A percentile compares a stretch with the other conserved stretches of the same genome.
Conservation (phyloP, 2,329 filamentous ascomycete genomes). For the Chalaropsis thielavioides region DNA sequence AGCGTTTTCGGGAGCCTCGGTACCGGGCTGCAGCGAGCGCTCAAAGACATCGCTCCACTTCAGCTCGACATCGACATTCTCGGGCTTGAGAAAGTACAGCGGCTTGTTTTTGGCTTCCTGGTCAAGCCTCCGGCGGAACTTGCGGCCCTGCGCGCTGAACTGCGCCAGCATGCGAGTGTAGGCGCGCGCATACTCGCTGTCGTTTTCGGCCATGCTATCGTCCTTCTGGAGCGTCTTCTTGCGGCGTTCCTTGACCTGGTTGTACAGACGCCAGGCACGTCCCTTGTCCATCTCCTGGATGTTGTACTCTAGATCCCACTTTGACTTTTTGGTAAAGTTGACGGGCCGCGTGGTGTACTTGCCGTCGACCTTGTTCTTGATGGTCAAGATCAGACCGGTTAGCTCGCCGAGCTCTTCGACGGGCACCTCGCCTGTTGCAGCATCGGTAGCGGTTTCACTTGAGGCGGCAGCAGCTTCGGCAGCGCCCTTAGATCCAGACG, state of each 20-base stretch:
- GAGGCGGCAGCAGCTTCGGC: conserved; percentile 1
- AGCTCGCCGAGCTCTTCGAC: conserved; percentile 27
- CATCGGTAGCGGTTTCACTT: not conserved
- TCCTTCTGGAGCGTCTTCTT: conserved; percentile 28
- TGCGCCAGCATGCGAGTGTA: conserved; percentile 36
- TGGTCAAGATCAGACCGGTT: conserved; percentile 55
- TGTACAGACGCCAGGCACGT: conserved; percentile 39
- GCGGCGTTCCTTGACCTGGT: conserved; percentile 41
- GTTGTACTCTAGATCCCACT: conserved; percentile 70
- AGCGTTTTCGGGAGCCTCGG: not conserved
- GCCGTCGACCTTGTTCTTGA: conserved; percentile 60
- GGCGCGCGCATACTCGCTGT: conserved; percentile 29
- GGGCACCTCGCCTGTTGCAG: not conserved
- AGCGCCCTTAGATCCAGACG: not conserved
- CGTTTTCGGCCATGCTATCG: conserved; percentile 20
- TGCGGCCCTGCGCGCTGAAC: conserved; percentile 39
- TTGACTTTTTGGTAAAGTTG: conserved; percentile 26
- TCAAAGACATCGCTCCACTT: conserved; percentile 27
- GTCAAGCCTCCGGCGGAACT: conserved; percentile 42
- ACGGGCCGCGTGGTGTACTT: conserved; percentile 46
- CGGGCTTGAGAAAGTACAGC: conserved; percentile 27
- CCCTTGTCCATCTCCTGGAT: conserved; percentile 44
- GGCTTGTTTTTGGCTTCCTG: conserved; percentile 34
- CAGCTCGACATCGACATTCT: conserved; percentile 29
- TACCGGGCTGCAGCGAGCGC: not conserved